Evolutionary conservation across 2,329 filamentous ascomycete species (phyloP).

Genomic region (Talaromyces sp.): DNA sequence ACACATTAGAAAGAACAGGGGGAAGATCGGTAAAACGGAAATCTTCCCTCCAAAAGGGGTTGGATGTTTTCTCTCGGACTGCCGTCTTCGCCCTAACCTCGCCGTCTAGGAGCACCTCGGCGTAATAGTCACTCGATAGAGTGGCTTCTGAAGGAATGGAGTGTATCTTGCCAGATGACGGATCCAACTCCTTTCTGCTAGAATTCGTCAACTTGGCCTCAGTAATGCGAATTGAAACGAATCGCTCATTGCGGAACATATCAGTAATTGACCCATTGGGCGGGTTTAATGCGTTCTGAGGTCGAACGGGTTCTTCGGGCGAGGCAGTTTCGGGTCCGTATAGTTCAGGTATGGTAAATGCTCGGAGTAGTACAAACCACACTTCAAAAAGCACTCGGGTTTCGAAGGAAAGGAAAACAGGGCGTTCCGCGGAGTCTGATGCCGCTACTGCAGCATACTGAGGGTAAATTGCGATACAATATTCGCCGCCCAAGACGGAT

Average conservation of each 20-base stretch:
- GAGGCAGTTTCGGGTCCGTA: constrained; percentile 59
- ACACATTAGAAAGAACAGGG: constrained; percentile 42
- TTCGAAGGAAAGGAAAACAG: constrained; percentile 83
- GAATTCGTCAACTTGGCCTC: constrained; percentile 53
- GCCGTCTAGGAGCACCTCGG: constrained; percentile 44
- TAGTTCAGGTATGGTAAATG: constrained; percentile 86
- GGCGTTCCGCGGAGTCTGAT: constrained; percentile 71
- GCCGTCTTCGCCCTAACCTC: constrained; percentile 45
- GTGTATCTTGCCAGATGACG: constrained; percentile 27
- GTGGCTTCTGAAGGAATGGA: constrained; percentile 25
- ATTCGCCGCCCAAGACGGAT: constrained; percentile 87
- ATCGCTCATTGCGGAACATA: constrained; percentile 63
- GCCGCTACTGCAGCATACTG: constrained; percentile 76
- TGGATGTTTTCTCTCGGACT: constrained; percentile 40
- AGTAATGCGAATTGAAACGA: constrained; percentile 54
- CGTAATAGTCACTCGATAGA: constrained; percentile 39
- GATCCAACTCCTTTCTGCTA: constrained; percentile 10
- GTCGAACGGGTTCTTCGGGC: constrained; percentile 36
- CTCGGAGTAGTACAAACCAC: constrained; percentile 87
- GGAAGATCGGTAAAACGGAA: constrained; percentile 44
- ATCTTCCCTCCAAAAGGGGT: constrained; percentile 47
- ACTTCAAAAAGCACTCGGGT: constrained; percentile 90
- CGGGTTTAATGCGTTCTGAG: constrained; percentile 22
- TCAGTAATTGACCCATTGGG: constrained; percentile 40
- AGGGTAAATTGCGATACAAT: constrained; percentile 91